Evolutionary conservation across 139 green algal genomes (phyloP).

Genomic region (Asterochloris erici): DNA sequence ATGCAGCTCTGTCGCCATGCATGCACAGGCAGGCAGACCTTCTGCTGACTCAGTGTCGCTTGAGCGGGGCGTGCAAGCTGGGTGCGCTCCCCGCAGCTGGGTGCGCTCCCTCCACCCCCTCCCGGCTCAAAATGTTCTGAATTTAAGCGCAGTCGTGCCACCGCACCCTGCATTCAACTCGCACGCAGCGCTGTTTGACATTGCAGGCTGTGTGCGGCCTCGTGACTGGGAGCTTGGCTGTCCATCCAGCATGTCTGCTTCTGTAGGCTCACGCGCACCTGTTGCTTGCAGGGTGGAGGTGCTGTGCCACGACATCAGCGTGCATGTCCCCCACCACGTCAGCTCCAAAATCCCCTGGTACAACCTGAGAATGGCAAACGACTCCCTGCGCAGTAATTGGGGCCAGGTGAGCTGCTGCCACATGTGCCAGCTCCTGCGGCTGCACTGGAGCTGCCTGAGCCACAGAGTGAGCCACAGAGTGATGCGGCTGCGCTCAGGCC

Average conservation of each 20-base stretch:
- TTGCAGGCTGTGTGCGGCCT: not conserved
- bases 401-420: slow-evolving; percentile 31
- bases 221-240: not conserved
- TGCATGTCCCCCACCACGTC: slow-evolving; percentile 97
- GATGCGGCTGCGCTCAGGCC: too few species aligned
- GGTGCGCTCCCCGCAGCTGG: not conserved
- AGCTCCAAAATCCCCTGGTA: slow-evolving; percentile 93
- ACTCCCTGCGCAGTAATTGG: slow-evolving; percentile 80
- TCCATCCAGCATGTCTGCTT: not conserved
- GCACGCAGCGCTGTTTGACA: not conserved
- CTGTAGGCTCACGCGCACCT: not conserved
- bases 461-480: too few species aligned
- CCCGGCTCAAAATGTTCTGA: too few species aligned
- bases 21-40: too few species aligned
- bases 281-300: slow-evolving; percentile 84
- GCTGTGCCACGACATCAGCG: slow-evolving; percentile 94
- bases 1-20: too few species aligned
- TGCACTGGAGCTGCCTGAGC: too few species aligned
- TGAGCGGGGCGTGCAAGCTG: not conserved
- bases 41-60: too few species aligned
- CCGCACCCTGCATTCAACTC: too few species aligned
- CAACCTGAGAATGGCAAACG: slow-evolving; percentile 76
- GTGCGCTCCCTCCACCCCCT: too few species aligned
- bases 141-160: too few species aligned
- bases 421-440: not conserved